phyloP scores from a whole-genome alignment of 2,329 filamentous ascomycete genomes.

The Penicillium thymicola region DNA sequence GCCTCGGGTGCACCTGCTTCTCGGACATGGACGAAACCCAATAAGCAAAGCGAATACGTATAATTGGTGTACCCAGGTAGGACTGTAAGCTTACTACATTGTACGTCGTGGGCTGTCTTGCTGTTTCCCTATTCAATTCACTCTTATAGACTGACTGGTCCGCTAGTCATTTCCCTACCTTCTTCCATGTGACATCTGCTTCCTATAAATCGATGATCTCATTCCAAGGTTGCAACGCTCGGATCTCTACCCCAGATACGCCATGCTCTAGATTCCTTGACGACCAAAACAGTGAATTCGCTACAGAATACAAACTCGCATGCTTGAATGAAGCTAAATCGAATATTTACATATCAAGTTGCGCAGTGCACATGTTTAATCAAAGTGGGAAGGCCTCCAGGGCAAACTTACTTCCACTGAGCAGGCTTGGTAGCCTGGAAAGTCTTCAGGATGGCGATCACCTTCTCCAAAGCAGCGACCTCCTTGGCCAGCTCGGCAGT shows the following conservation, averaged over 20 bases:
- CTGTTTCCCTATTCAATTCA: not conserved
- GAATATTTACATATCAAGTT: conserved; percentile 24
- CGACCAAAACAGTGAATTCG: conserved; percentile 10
- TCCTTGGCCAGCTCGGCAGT: conserved; percentile 64
- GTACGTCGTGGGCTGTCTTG: not conserved
- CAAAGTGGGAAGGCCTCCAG: conserved; percentile 3
- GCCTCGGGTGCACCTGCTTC: not conserved
- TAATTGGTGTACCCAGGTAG: not conserved
- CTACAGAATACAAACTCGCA: conserved; percentile 15
- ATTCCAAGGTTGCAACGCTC: not conserved
- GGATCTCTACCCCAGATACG: not conserved
- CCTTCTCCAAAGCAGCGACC: conserved; percentile 72
- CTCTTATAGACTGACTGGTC: not conserved
- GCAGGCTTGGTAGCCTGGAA: conserved; percentile 57
- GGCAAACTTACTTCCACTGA: conserved; percentile 38
- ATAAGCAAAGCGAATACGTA: not conserved
- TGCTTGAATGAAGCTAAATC: conserved; percentile 16
- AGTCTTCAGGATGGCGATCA: conserved; percentile 70
- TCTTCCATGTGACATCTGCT: not conserved
- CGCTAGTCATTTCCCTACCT: not conserved
- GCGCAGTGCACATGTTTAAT: conserved; percentile 7
- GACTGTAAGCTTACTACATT: not conserved
- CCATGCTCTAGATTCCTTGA: not conserved
- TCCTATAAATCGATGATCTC: not conserved
- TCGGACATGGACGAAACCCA: not conserved